Evolutionary conservation across 1,284 basidiomycete genomes (phyloP), one percentile per base, ranked within the genome.

Genomic region (Blastosporella zonata): DNA sequence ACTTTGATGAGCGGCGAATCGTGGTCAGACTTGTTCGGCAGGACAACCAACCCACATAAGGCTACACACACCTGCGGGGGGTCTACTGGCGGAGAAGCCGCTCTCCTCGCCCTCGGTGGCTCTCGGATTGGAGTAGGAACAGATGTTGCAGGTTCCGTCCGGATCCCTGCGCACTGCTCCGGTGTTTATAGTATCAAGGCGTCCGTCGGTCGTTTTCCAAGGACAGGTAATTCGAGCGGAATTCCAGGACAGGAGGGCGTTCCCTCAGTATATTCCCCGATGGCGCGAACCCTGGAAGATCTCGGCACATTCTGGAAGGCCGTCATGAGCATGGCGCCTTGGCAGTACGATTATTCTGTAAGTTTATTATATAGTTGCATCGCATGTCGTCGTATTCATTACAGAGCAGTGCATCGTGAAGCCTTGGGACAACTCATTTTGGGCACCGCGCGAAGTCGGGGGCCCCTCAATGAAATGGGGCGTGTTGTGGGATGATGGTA

Each of bases 1-100:
- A 89, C 87, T 0, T 75, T 92, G 36, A 73, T 92, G 33, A 81
- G 84, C 3, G 87, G 86, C 62, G 89, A 93, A 65, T 84, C 84
- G 46, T 61, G 65, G 31, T 87, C 86, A 44, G 86, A 87, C 33
- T 67, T 90, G 2, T 91, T 84, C 54, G 88, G 87, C 1, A 62
- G 64, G n/a, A 77, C 83, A 1, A 70, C 66, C 27, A 90, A 92
- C 62, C 87, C 88, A 1, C 77, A 84, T 62, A 77, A 76, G 23
- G 60, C 65, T 5, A 62, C 63, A 0, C 77, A 85, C 59, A 78
- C 81, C 0, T 78, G 80, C 2, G 87, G 87, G 1, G 87, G 87
- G 0, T 84, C 81, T 2, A 79, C 78, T 0, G 86, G 87, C 8
- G 87, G 87, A 5, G 87, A 89, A 62, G 81, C 74, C 0, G 86